Evolutionary conservation across 257 asterid species (phyloP).

Genomic region (Galeopsis tetrahit): DNA sequence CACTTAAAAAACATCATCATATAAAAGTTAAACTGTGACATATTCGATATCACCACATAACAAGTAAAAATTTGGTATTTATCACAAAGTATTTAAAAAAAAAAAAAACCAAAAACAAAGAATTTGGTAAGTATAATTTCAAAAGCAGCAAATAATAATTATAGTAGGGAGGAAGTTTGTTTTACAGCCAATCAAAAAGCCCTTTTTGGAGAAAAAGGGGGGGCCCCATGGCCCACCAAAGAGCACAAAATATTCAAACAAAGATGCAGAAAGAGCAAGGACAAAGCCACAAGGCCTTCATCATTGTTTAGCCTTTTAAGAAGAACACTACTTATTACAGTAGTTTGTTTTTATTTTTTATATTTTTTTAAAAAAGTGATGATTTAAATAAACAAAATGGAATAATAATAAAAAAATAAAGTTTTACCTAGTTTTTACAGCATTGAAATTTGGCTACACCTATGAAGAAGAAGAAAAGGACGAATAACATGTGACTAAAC

Average conservation of each 20-base stretch:
- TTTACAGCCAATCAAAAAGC: constrained; percentile 36
- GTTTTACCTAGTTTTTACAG: constrained; percentile 31
- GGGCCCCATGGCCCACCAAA: constrained; percentile 32
- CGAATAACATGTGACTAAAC: constrained; percentile 33
- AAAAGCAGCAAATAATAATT: constrained; percentile 40
- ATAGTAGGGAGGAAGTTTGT: constrained; percentile 35
- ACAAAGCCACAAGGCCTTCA: constrained; percentile 43
- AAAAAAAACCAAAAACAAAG: background rate
- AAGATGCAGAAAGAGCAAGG: constrained; percentile 34
- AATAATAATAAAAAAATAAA: background rate
- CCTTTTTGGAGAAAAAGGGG: constrained; percentile 35
- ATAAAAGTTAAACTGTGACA: background rate
- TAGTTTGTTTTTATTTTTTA: background rate
- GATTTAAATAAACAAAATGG: background rate
- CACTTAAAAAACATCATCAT: too few relatives aligned
- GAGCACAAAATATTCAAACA: constrained; percentile 32
- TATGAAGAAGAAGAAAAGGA: constrained; percentile 17
- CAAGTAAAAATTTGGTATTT: background rate
- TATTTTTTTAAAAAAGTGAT: constrained; percentile 1
- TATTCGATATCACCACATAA: background rate
- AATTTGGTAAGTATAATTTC: constrained; percentile 20
- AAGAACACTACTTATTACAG: constrained; percentile 35
- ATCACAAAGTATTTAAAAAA: background rate
- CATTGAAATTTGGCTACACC: constrained; percentile 37
- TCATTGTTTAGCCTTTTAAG: constrained; percentile 53